Conservation (phyloP, 208 protist genomes). For the Angomonas deanei region DNA sequence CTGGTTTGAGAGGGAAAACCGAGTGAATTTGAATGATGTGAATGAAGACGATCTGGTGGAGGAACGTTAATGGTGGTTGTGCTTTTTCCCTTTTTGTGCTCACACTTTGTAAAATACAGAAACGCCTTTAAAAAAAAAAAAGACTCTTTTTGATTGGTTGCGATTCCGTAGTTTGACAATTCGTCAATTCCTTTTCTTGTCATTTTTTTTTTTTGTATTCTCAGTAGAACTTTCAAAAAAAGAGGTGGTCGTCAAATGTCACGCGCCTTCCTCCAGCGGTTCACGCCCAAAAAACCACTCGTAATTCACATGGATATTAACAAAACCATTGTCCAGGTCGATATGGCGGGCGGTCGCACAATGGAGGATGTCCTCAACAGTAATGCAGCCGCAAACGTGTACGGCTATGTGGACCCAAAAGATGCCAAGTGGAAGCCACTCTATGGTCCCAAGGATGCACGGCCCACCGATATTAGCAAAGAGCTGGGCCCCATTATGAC, state of each 20-base stretch:
- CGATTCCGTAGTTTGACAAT: neutral
- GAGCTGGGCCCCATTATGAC: conserved; percentile 40
- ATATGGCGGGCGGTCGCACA: conserved; percentile 63
- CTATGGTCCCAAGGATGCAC: conserved; percentile 38
- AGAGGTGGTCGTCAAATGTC: no score
- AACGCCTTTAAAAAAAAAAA: neutral
- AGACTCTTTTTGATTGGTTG: neutral
- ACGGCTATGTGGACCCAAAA: conserved; percentile 29
- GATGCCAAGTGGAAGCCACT: conserved; percentile 33
- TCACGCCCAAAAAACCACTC: conserved; percentile 36
- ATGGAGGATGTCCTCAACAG: conserved; percentile 85
- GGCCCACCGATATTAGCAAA: neutral
- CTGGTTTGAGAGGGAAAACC: conserved; percentile 11
- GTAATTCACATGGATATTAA: conserved; percentile 90
- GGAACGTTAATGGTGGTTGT: neutral
- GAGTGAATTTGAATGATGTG: neutral
- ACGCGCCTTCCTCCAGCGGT: neutral
- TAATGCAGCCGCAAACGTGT: conserved; percentile 78
- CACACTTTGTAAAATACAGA: neutral
- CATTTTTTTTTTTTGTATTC: neutral
- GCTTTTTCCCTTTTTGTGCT: neutral
- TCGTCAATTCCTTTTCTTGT: neutral
- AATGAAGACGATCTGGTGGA: conserved; percentile 4
- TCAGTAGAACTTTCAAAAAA: no score
- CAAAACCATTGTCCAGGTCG: conserved; percentile 85